Base-by-base conservation (phyloP, 306 rosid genomes). In the Hylodesmum podocarpum region DNA sequence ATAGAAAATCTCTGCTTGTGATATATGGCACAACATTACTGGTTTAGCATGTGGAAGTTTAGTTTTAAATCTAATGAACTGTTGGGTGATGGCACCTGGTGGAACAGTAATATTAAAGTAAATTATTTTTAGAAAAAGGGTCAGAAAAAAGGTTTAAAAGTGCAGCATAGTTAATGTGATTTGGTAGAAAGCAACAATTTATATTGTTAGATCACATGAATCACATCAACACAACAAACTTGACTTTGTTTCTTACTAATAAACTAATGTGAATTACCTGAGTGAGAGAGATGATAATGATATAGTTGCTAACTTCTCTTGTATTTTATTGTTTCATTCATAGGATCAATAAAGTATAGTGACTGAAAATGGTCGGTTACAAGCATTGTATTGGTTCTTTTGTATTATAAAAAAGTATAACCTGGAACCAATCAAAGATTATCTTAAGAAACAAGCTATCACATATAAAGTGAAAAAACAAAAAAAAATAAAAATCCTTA, bases 161-260 rank as follows among this genome's bases (percentile, higher is more conserved):
- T 72, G 75, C 47, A 51, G 3, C 74, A 61, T 73, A 67, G 16
- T 66, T 77, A 58, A 77, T 72, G 34, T 66, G 85, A 61, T 84
- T 84, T 59, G 78, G 85, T 66, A 36, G 82, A 66, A 58, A 82
- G 83, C 66, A 72, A 73, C 57, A 11, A 61, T 44, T 69, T 25
- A 72, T 62, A 36, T 72, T 51, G 72, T 64, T 77, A 58, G 73
- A 19, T 84, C 80, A 77, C 83, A 77, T 80, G 80, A 80, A 77
- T 58, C 74, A 77, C 80, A 72, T 72, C 78, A 72, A 59, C 66
- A 40, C 78, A 67, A 77, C 73, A 80, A 77, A 81, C 59, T 77
- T 84, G 78, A 21, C 51, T 59, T 61, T 59, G 65, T 50, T 62
- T 51, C 69, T 66, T 74, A 15, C 46, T 73, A 47, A 24, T 77